Percentiles rank a stretch among this genome's conserved stretches.
Evolutionary conservation across 78 protist genomes (phyloP).

Genomic region (Chrysochromulina parva): DNA sequence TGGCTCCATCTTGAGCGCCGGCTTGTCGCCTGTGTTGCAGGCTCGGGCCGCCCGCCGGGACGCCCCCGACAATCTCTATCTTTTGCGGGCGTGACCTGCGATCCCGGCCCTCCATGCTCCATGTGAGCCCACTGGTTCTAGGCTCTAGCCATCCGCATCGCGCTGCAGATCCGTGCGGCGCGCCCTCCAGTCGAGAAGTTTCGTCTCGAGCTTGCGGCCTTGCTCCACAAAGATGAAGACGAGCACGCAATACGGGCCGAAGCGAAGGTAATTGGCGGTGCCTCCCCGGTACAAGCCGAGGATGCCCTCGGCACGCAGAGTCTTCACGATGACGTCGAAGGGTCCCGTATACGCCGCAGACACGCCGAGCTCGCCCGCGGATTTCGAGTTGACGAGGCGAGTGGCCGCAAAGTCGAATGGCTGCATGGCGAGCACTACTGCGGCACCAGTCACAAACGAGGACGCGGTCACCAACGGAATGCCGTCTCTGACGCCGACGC

Average conservation of each 20-base stretch:
- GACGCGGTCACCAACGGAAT: background rate
- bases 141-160: too few relatives aligned
- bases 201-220: constrained; percentile 1
- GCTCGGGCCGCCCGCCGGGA: too few relatives aligned
- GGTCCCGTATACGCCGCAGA: background rate
- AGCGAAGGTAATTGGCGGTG: constrained; percentile 15
- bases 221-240: constrained; percentile 33
- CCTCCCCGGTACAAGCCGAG: background rate
- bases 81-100: too few relatives aligned
- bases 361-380: background rate
- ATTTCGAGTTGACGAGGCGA: background rate
- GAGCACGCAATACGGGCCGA: constrained; percentile 41
- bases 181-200: too few relatives aligned
- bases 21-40: too few relatives aligned
- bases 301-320: background rate
- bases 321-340: background rate
- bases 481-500: background rate
- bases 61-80: too few relatives aligned
- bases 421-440: constrained; percentile 39
- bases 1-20: too few relatives aligned
- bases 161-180: too few relatives aligned
- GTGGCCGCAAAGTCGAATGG: constrained; percentile 31
- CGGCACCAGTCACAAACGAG: background rate
- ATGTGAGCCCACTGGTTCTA: too few relatives aligned
- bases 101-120: too few relatives aligned